Conservation (phyloP, 768 basidiomycete genomes). For the Neoboletus subvelutipes region DNA sequence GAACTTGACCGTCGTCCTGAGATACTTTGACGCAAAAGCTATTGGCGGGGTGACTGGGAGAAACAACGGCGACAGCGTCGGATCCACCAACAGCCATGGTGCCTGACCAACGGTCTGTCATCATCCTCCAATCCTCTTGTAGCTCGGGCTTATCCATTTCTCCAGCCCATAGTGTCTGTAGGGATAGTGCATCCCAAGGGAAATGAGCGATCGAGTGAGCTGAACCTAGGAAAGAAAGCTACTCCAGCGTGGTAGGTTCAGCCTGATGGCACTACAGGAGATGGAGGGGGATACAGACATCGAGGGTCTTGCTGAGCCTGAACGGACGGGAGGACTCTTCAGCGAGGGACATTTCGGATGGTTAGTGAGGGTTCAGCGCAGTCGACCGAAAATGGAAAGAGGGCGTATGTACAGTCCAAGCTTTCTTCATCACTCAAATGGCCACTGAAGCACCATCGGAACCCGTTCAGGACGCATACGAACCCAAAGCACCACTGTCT, state of each 20-base stretch:
- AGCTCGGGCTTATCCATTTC: constrained; percentile 32
- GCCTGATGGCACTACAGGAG: constrained; percentile 5
- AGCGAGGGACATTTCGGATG: constrained; percentile 10
- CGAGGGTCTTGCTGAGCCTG: constrained; percentile 40
- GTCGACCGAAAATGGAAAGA: constrained; percentile 25
- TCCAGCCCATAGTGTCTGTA: constrained; percentile 42
- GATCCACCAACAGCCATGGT: constrained; percentile 50
- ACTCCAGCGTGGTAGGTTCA: constrained; percentile 9
- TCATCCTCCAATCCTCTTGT: constrained; percentile 41
- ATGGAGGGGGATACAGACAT: constrained; percentile 38
- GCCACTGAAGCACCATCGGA: constrained; percentile 18
- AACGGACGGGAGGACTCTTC: constrained; percentile 35
- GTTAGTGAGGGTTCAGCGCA: too few relatives aligned
- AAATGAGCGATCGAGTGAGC: constrained; percentile 46
- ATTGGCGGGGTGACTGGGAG: constrained; percentile 20
- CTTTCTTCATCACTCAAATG: constrained; percentile 21
- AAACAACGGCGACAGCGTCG: constrained; percentile 39
- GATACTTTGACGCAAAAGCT: constrained; percentile 39
- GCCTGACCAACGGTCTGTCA: constrained; percentile 50
- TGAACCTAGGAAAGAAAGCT: constrained; percentile 35
- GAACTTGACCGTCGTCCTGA: constrained; percentile 18
- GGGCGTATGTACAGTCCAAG: neutral
- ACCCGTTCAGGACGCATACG: constrained; percentile 31
- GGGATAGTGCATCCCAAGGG: constrained; percentile 37
- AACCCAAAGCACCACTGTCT: constrained; percentile 53